Evolutionary conservation across 805 yeast species (phyloP).

Genomic region (Pichia phayaonensis): DNA sequence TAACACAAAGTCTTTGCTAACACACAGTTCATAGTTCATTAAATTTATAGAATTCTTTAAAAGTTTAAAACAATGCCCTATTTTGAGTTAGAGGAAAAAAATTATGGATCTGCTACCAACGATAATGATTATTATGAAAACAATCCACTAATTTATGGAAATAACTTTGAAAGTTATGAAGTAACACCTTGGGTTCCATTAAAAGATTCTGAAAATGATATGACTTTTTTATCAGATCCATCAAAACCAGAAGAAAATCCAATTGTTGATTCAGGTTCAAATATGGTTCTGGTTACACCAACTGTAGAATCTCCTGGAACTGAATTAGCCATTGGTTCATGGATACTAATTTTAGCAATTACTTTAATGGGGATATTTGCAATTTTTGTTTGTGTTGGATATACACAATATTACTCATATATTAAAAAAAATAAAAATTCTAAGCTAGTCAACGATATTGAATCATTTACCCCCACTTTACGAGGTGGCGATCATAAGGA

Average conservation of each 20-base stretch:
- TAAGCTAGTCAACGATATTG: too few relatives aligned
- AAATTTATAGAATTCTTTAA: too few relatives aligned
- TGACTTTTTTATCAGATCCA: too few relatives aligned
- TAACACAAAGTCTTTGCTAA: background rate
- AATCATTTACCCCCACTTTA: too few relatives aligned
- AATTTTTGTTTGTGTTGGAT: constrained; percentile 21
- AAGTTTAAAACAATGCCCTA: background rate
- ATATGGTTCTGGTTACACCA: too few relatives aligned
- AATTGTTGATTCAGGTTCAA: constrained; percentile 17
- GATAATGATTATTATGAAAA: background rate
- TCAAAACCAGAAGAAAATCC: background rate
- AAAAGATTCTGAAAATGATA: background rate
- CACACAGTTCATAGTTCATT: too few relatives aligned
- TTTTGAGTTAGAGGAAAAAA: background rate
- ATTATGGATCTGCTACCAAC: background rate
- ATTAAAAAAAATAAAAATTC: too few relatives aligned
- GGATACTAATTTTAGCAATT: too few relatives aligned
- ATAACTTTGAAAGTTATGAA: background rate
- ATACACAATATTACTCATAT: constrained; percentile 5
- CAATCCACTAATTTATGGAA: background rate
- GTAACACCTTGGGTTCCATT: background rate
- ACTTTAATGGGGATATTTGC: too few relatives aligned
- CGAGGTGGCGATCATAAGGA: too few relatives aligned
- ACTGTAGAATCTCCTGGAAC: too few relatives aligned
- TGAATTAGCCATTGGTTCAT: too few relatives aligned